Evolutionary conservation across 2,329 filamentous ascomycete species (phyloP).

Genomic region (Corinectria fuckeliana): DNA sequence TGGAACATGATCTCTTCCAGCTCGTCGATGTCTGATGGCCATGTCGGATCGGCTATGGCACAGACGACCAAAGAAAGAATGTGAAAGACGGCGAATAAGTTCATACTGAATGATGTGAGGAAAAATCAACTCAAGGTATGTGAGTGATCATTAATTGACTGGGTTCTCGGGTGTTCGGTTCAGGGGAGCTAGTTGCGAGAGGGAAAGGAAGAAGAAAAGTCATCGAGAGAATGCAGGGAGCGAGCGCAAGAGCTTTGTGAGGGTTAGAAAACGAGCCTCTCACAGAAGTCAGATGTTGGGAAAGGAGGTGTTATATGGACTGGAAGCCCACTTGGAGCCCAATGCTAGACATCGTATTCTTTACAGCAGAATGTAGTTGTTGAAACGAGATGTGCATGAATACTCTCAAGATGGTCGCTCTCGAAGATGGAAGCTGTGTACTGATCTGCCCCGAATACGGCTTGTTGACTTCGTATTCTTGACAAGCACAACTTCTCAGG

Average conservation of each 20-base stretch:
- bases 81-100: neutral
- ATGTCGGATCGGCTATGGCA: constrained; percentile 59
- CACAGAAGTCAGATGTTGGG: neutral
- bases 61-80: constrained; percentile 42
- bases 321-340: neutral
- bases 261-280: neutral
- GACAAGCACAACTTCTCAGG: neutral
- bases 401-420: neutral
- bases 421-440: neutral
- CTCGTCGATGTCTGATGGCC: constrained; percentile 66
- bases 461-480: constrained; percentile 1
- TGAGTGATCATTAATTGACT: neutral
- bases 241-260: neutral
- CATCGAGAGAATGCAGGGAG: neutral
- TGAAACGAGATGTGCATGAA: neutral
- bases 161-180: neutral
- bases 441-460: neutral
- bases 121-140: no score
- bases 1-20: constrained; percentile 70
- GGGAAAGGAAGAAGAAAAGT: neutral
- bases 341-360: neutral
- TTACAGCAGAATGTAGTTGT: neutral
- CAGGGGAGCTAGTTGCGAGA: neutral
- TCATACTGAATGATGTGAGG: neutral
- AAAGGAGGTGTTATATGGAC: neutral